These are phyloP conservation scores for Cryptococcus sp. DNA, from an alignment of 1,284 basidiomycete species.

Conservation along the genomic window DNA sequence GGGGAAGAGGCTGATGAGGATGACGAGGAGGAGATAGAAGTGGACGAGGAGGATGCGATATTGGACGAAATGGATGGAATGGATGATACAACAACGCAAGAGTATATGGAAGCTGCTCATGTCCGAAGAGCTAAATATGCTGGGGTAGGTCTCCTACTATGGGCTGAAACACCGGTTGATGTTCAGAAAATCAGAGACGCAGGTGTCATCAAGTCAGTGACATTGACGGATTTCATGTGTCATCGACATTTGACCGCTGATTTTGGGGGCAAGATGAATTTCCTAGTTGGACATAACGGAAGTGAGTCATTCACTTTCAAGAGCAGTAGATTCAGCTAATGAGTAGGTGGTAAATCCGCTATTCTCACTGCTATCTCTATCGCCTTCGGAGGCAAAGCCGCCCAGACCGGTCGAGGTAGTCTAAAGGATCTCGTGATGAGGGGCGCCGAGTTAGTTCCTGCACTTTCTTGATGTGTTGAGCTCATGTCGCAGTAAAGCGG, in stretches of 20 bases:
- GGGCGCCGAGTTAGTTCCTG: constrained; percentile 72
- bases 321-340: not conserved
- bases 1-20: constrained; percentile 1
- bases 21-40: constrained; percentile 1
- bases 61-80: constrained; percentile 33
- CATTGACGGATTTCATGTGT: constrained; percentile 95
- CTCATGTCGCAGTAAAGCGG: constrained; percentile 55
- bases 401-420: constrained; percentile 78
- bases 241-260: constrained; percentile 76
- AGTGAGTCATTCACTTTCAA: constrained; percentile 29
- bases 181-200: constrained; percentile 61
- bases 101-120: not conserved
- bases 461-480: constrained; percentile 8
- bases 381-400: constrained; percentile 88
- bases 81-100: not conserved
- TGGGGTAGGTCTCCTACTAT: no score
- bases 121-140: no score
- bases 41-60: not conserved
- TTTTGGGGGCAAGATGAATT: constrained; percentile 90
- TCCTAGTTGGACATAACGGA: constrained; percentile 80
- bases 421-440: constrained; percentile 86
- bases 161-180: constrained; percentile 4
- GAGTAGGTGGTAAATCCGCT: constrained; percentile 85
- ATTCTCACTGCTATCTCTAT: constrained; percentile 90
- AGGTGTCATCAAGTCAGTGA: constrained; percentile 81